A percentile compares a stretch with the other conserved stretches of the same genome.
These are phyloP conservation scores for Vicia villosa DNA, from an alignment of 306 rosid species.

Conservation along the genomic window DNA sequence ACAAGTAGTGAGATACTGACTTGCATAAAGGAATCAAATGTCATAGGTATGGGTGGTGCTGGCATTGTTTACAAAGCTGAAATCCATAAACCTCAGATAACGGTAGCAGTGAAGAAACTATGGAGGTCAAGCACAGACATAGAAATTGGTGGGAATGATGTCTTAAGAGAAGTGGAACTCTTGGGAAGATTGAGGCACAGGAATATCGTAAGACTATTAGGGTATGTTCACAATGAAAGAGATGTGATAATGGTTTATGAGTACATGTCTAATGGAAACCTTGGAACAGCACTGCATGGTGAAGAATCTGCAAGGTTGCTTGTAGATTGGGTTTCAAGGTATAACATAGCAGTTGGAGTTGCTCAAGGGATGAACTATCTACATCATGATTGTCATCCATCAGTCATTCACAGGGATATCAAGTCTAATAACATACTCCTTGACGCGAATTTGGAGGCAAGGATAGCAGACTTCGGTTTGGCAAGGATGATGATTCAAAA, in stretches of 20 bases:
- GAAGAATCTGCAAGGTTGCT: conserved; percentile 58
- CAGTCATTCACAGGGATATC: conserved; percentile 81
- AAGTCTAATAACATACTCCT: conserved; percentile 89
- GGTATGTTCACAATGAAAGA: conserved; percentile 79
- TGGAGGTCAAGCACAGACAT: conserved; percentile 61
- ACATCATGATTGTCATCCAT: conserved; percentile 87
- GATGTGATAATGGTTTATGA: conserved; percentile 77
- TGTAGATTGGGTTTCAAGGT: conserved; percentile 89
- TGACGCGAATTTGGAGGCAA: conserved; percentile 76
- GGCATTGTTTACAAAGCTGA: conserved; percentile 94
- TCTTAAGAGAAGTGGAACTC: conserved; percentile 75
- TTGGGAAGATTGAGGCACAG: conserved; percentile 86
- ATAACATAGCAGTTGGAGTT: conserved; percentile 80
- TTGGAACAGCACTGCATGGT: conserved; percentile 81
- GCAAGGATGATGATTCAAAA: conserved; percentile 80
- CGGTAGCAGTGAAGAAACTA: conserved; percentile 85
- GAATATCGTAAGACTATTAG: conserved; percentile 76
- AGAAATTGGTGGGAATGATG: conserved; percentile 66
- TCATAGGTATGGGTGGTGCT: conserved; percentile 80
- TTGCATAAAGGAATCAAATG: conserved; percentile 69
- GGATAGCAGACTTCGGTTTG: conserved; percentile 92
- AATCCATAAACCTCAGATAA: conserved; percentile 57
- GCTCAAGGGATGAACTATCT: conserved; percentile 87
- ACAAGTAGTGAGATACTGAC: conserved; percentile 69
- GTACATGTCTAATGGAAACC: conserved; percentile 87